Percentiles rank a stretch among this genome's conserved stretches.
These are phyloP conservation scores for Hypoxylon sp. DNA, from an alignment of 2,329 filamentous ascomycete species.

Conservation along the genomic window DNA sequence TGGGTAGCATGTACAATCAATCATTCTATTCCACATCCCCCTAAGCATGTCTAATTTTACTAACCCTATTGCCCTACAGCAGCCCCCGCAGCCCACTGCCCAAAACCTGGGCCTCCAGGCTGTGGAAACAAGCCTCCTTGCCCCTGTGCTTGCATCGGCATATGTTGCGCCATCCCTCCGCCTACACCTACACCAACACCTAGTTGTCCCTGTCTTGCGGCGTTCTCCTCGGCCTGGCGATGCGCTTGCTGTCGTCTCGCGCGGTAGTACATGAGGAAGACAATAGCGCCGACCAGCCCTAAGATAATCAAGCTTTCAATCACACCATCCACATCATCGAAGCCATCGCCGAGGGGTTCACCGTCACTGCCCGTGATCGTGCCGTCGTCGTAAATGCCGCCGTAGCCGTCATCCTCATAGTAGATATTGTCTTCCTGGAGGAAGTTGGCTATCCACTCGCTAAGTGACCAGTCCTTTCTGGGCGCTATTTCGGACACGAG, in stretches of 20 bases:
- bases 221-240: slow-evolving; percentile 55
- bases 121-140: slow-evolving; percentile 61
- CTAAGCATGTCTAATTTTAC: background rate
- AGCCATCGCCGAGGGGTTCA: slow-evolving; percentile 67
- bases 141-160: slow-evolving; percentile 3
- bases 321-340: slow-evolving; percentile 82
- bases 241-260: slow-evolving; percentile 76
- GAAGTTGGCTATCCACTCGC: slow-evolving; percentile 91
- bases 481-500: slow-evolving; percentile 64
- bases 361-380: slow-evolving; percentile 70
- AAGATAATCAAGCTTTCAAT: slow-evolving; percentile 89
- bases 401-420: slow-evolving; percentile 74
- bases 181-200: slow-evolving; percentile 28
- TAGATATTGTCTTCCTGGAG: slow-evolving; percentile 77
- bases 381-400: slow-evolving; percentile 69
- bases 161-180: slow-evolving; percentile 46
- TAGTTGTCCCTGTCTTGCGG: slow-evolving; percentile 42
- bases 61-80: slow-evolving; percentile 70
- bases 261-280: slow-evolving; percentile 85
- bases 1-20: background rate
- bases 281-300: slow-evolving; percentile 79
- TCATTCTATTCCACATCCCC: slow-evolving; percentile 13
- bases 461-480: slow-evolving; percentile 81
- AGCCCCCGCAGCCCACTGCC: slow-evolving; percentile 71
- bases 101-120: slow-evolving; percentile 76